Conservation (phyloP, 2,329 filamentous ascomycete genomes). For the Pyricularia sp. region DNA sequence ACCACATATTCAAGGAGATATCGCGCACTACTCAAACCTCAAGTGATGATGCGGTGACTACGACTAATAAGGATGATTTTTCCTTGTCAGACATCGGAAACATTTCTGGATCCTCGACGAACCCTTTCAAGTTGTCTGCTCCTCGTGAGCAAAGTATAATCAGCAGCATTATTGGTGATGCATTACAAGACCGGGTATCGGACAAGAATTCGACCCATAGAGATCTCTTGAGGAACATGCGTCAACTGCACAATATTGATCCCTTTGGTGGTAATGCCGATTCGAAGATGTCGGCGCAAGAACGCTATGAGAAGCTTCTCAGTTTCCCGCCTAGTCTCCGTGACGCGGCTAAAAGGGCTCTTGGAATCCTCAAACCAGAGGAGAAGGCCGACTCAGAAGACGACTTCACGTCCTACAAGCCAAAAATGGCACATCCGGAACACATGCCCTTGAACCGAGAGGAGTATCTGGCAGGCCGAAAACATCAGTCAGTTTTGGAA, state of each 20-base stretch:
- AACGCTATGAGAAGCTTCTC: constrained; percentile 22
- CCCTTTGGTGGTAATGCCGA: neutral
- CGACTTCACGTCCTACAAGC: neutral
- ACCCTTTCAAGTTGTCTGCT: neutral
- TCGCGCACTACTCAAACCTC: constrained; percentile 4
- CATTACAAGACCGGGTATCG: constrained; percentile 6
- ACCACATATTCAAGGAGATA: constrained; percentile 48
- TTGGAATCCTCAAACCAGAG: constrained; percentile 18
- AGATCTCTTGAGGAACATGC: constrained; percentile 1
- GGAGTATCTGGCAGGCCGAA: neutral
- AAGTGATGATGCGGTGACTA: neutral
- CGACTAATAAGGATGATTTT: constrained; percentile 3
- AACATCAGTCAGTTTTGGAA: neutral
- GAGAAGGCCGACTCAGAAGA: neutral
- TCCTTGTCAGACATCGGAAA: neutral
- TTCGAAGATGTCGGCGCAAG: constrained; percentile 9
- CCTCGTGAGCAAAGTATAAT: constrained; percentile 5
- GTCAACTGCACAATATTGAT: constrained; percentile 2
- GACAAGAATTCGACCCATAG: neutral
- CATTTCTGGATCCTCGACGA: neutral
- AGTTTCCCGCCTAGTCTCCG: constrained; percentile 27
- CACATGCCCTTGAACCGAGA: neutral
- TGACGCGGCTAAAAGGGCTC: constrained; percentile 22
- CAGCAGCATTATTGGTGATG: constrained; percentile 12
- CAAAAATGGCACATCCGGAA: neutral